These are phyloP conservation scores for Closterium sp. DNA, from an alignment of 139 green algal species.

Conservation along the genomic window DNA sequence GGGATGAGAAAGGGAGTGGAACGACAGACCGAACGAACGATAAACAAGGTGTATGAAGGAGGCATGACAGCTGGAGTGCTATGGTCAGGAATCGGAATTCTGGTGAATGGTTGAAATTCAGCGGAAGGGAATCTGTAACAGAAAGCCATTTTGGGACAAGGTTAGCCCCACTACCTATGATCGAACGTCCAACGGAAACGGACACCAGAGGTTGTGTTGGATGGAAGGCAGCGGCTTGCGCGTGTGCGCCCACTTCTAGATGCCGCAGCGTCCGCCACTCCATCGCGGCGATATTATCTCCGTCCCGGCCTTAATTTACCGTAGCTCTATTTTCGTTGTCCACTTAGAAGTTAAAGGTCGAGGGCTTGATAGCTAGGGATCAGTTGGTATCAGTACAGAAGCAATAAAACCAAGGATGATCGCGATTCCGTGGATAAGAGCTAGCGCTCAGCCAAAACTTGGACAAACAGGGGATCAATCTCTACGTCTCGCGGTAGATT, in stretches of 20 bases:
- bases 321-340: neutral
- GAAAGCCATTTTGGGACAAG: neutral
- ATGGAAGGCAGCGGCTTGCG: constrained; percentile 40
- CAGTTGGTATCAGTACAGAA: neutral
- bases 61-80: neutral
- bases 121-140: neutral
- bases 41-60: neutral
- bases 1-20: neutral
- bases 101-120: neutral
- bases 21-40: neutral
- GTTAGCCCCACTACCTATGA: constrained; percentile 8
- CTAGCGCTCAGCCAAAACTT: neutral
- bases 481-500: neutral
- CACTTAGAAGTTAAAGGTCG: neutral
- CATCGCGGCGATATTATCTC: constrained; percentile 7
- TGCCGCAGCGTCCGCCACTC: constrained; percentile 41
- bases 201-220: constrained; percentile 33
- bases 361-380: neutral
- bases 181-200: constrained; percentile 25
- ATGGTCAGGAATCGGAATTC: neutral
- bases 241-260: constrained; percentile 27
- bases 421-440: neutral
- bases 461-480: neutral
- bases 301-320: neutral
- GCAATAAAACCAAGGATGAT: neutral